These are phyloP conservation scores for Pleochaeta shiraiana DNA, from an alignment of 2,329 filamentous ascomycete genomes.

Conservation along the genomic window DNA sequence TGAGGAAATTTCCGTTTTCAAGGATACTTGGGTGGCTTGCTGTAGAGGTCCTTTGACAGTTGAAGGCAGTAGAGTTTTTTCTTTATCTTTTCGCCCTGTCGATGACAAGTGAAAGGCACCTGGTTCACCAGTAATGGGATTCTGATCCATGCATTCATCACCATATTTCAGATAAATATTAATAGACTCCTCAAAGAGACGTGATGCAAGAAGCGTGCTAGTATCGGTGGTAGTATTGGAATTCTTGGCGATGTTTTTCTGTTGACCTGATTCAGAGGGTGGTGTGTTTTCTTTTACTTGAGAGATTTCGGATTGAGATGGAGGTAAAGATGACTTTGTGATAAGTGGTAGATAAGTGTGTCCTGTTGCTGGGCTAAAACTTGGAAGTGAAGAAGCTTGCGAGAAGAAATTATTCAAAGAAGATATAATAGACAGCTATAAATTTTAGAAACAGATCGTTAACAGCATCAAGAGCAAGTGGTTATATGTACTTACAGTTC, in stretches of 20 bases:
- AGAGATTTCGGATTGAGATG: constrained; percentile 7
- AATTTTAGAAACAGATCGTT: constrained; percentile 3
- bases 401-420: constrained; percentile 18
- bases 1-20: constrained; percentile 12
- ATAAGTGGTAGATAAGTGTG: constrained; percentile 17
- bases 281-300: constrained; percentile 23
- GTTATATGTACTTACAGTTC: constrained; percentile 26
- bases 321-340: constrained; percentile 8
- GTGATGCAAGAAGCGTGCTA: constrained; percentile 13
- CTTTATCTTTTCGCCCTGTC: constrained; percentile 26
- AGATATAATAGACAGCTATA: constrained; percentile 11
- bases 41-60: constrained; percentile 8
- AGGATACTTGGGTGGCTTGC: constrained; percentile 9
- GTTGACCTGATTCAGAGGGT: constrained; percentile 20
- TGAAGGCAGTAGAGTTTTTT: constrained; percentile 8
- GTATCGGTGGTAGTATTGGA: constrained; percentile 8
- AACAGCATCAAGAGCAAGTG: background rate
- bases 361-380: constrained; percentile 30
- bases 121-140: constrained; percentile 42
- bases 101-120: constrained; percentile 43
- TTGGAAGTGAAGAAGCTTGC: constrained; percentile 16
- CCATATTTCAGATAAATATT: constrained; percentile 34
- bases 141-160: constrained; percentile 44
- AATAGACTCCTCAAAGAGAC: constrained; percentile 32
- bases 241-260: constrained; percentile 10